Conservation (phyloP, 2,329 filamentous ascomycete genomes). For the Chalaropsis ovoidea region DNA sequence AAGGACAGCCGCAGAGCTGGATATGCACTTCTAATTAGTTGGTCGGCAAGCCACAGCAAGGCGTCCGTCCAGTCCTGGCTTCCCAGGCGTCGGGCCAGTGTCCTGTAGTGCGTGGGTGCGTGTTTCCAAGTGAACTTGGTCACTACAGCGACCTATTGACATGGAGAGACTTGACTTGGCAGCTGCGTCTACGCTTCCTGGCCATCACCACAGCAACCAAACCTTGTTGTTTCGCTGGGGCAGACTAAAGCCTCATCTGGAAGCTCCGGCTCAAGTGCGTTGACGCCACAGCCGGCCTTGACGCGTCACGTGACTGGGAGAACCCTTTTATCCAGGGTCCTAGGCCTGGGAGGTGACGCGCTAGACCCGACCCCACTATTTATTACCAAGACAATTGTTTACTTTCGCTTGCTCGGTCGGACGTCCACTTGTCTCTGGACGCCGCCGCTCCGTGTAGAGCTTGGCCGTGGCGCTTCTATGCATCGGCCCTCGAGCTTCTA, state of each 20-base stretch:
- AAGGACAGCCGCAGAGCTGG: not conserved
- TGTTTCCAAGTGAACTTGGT: constrained; percentile 13
- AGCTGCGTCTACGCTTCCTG: constrained; percentile 14
- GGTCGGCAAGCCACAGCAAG: constrained; percentile 8
- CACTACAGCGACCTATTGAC: constrained; percentile 22
- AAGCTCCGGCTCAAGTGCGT: not conserved
- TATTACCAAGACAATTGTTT: not conserved
- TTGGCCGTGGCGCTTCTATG: not conserved
- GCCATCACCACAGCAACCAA: constrained; percentile 21
- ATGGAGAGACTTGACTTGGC: constrained; percentile 19
- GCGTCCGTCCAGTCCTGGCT: not conserved
- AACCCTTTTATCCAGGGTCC: not conserved
- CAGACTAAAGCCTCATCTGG: constrained; percentile 4
- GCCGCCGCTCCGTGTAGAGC: no score
- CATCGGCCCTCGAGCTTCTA: not conserved
- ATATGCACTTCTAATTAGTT: constrained; percentile 17
- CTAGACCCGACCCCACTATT: constrained; percentile 10
- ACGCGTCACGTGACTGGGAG: not conserved
- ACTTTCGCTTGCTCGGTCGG: not conserved
- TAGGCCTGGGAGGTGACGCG: not conserved
- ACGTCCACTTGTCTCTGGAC: not conserved
- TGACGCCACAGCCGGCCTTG: not conserved
- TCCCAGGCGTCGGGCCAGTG: not conserved
- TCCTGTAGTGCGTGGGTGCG: constrained; percentile 7
- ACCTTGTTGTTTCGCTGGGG: not conserved